These are phyloP conservation scores for Fusarium sp. DNA, from an alignment of 2,329 filamentous ascomycete genomes.

Conservation along the genomic window DNA sequence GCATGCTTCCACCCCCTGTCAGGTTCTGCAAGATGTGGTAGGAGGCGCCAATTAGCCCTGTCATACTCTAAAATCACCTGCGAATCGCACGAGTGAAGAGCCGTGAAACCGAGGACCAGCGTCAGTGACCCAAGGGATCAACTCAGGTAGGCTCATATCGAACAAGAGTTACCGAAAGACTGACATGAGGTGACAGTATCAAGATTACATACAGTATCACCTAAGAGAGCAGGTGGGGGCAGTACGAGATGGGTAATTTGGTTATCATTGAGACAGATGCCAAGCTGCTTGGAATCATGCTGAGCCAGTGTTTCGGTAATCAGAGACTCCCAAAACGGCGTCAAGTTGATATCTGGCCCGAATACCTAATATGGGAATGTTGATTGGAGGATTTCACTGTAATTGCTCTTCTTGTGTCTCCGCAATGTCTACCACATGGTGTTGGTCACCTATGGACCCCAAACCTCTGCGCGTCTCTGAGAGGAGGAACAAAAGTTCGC, in stretches of 20 bases:
- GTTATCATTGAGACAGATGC: conserved; percentile 14
- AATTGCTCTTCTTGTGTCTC: conserved; percentile 19
- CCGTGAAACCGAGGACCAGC: conserved; percentile 9
- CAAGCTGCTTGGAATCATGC: conserved; percentile 3
- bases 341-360: conserved; percentile 2
- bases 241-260: conserved; percentile 1
- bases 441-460: conserved; percentile 1
- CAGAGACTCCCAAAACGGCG: neutral
- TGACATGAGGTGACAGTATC: neutral
- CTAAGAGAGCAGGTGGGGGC: conserved; percentile 18
- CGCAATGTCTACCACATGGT: conserved; percentile 16
- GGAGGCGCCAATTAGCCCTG: conserved; percentile 10
- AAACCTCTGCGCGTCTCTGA: neutral
- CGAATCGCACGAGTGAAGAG: conserved; percentile 5
- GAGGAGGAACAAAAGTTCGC: conserved; percentile 24
- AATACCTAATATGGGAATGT: neutral
- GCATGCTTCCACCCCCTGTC: conserved; percentile 14
- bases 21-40: conserved; percentile 18
- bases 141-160: neutral
- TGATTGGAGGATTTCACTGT: conserved; percentile 4
- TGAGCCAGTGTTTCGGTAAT: conserved; percentile 23
- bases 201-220: neutral
- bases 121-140: conserved; percentile 4
- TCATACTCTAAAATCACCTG: conserved; percentile 6
- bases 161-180: neutral